These are phyloP conservation scores for Alternaria triticimaculans DNA, from an alignment of 2,329 filamentous ascomycete genomes.

Conservation along the genomic window DNA sequence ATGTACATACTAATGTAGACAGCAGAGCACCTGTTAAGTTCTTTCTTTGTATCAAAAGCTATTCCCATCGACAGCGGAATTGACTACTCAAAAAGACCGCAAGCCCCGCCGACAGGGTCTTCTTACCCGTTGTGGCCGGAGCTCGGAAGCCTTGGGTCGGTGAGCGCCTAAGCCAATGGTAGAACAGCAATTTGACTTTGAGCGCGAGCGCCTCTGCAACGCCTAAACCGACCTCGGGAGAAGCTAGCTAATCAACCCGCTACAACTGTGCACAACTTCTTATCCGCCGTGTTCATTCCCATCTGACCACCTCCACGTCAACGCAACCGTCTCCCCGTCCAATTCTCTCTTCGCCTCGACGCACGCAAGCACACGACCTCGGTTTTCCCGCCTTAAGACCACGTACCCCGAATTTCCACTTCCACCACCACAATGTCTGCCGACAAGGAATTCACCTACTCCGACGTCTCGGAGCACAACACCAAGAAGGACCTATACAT, in stretches of 20 bases:
- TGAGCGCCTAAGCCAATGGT: constrained; percentile 23
- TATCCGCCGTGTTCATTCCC: constrained; percentile 11
- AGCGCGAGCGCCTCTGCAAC: constrained; percentile 1
- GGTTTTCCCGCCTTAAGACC: neutral
- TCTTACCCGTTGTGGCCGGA: constrained; percentile 22
- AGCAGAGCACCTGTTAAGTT: neutral
- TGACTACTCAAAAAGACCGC: neutral
- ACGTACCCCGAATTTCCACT: neutral
- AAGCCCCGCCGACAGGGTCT: constrained; percentile 11
- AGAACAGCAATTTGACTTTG: constrained; percentile 19
- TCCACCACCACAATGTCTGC: constrained; percentile 37
- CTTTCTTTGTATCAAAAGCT: neutral
- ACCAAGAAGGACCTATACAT: constrained; percentile 90
- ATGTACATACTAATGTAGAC: neutral
- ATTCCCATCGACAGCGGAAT: neutral
- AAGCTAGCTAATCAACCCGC: constrained; percentile 13
- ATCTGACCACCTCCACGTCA: constrained; percentile 11
- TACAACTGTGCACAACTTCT: constrained; percentile 19
- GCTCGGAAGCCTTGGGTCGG: constrained; percentile 6
- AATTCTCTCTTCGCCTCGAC: neutral
- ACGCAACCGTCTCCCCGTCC: neutral
- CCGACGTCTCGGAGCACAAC: constrained; percentile 49
- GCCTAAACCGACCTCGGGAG: constrained; percentile 6
- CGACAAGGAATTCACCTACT: constrained; percentile 51
- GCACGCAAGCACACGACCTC: constrained; percentile 2